phyloP scores from a whole-genome alignment of 495 filamentous ascomycete genomes.

The Penicillium samsonianum region DNA sequence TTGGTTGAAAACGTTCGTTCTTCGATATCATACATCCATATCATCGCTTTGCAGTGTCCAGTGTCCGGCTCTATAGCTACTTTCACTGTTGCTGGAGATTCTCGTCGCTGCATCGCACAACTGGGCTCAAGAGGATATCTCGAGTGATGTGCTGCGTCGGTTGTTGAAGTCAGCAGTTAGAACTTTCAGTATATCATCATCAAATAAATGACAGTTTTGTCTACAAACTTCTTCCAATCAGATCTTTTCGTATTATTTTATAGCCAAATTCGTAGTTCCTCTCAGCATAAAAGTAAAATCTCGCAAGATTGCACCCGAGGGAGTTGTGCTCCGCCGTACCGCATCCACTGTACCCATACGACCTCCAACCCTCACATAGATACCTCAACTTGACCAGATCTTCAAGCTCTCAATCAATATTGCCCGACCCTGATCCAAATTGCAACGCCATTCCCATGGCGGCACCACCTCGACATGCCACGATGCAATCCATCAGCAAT shows the following conservation, averaged over 20 bases:
- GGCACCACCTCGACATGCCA: slow-evolving; percentile 36
- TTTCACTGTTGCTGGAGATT: neutral
- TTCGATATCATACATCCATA: neutral
- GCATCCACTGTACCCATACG: slow-evolving; percentile 17
- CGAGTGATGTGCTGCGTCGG: neutral
- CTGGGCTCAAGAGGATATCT: neutral
- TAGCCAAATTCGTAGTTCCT: neutral
- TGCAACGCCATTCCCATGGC: slow-evolving; percentile 31
- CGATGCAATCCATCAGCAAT: slow-evolving; percentile 45
- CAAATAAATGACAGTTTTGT: slow-evolving; percentile 1
- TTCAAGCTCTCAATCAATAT: neutral
- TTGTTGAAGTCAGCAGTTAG: neutral
- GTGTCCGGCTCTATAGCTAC: neutral
- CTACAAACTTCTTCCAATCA: neutral
- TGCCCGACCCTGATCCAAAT: neutral
- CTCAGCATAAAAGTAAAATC: slow-evolving; percentile 1
- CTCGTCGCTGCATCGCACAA: neutral
- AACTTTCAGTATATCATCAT: neutral
- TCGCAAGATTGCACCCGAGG: slow-evolving; percentile 19
- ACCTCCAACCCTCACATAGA: slow-evolving; percentile 7
- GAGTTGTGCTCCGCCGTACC: slow-evolving; percentile 34
- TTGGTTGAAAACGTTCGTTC: neutral
- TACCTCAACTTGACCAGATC: neutral
- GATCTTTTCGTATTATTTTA: neutral
- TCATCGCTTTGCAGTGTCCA: neutral